These are phyloP conservation scores for Inosperma sp. DNA, from an alignment of 768 basidiomycete species.

Conservation along the genomic window DNA sequence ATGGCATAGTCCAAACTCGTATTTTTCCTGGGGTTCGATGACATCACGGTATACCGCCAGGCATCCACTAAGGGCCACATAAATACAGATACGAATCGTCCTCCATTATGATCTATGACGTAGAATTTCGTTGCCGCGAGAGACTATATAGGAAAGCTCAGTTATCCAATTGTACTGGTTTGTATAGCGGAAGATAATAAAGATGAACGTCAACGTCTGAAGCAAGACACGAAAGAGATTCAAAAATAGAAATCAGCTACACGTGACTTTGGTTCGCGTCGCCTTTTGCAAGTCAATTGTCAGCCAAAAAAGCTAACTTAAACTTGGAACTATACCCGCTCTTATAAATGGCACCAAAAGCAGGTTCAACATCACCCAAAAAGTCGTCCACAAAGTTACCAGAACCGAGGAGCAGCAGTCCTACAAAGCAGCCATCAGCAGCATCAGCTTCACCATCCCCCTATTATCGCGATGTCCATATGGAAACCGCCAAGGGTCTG, in stretches of 20 bases:
- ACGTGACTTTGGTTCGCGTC: background rate
- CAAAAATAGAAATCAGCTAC: background rate
- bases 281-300: too few species aligned
- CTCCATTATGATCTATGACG: too few species aligned
- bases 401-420: background rate
- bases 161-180: too few species aligned
- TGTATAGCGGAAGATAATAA: too few species aligned
- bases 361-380: constrained; percentile 6
- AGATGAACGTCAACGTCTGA: too few species aligned
- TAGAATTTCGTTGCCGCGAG: too few species aligned
- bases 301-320: background rate
- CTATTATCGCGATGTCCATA: constrained; percentile 52
- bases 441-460: constrained; percentile 4
- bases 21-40: too few species aligned
- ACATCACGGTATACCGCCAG: too few species aligned
- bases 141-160: too few species aligned
- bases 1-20: too few species aligned
- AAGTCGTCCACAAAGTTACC: constrained; percentile 3
- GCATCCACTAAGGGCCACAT: too few species aligned
- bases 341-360: background rate
- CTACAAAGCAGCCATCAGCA: constrained; percentile 5
- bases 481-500: constrained; percentile 72
- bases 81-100: too few species aligned
- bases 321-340: background rate
- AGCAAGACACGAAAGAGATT: background rate